Evolutionary conservation across 2,329 filamentous ascomycete species (phyloP).

Genomic region (Monosporascus sp.): DNA sequence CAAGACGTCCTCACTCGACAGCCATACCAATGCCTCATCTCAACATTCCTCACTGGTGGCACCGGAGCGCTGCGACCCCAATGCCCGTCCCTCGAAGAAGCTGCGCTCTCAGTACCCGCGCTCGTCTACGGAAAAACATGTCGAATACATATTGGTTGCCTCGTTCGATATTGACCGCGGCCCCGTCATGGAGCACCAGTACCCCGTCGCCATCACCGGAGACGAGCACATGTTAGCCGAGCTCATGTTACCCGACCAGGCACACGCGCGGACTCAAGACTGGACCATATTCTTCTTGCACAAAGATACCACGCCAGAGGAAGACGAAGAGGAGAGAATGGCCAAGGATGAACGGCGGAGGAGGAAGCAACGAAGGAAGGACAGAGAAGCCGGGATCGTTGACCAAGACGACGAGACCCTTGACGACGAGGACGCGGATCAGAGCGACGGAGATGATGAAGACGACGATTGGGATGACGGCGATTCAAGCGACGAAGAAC

Average conservation of each 20-base stretch:
- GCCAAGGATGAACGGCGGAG: slow-evolving; percentile 49
- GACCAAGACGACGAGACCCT: slow-evolving; percentile 38
- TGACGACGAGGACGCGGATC: slow-evolving; percentile 37
- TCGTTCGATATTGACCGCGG: slow-evolving; percentile 96
- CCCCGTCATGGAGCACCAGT: slow-evolving; percentile 98
- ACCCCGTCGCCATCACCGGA: slow-evolving; percentile 87
- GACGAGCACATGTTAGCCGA: slow-evolving; percentile 98
- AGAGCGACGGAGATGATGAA: slow-evolving; percentile 44
- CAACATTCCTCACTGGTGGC: slow-evolving; percentile 56
- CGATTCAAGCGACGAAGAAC: slow-evolving; percentile 54
- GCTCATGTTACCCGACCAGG: slow-evolving; percentile 96
- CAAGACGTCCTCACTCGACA: slow-evolving; percentile 47
- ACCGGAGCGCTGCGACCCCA: slow-evolving; percentile 44
- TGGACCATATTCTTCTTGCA: slow-evolving; percentile 99
- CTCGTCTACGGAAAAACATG: slow-evolving; percentile 79
- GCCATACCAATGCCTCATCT: slow-evolving; percentile 47
- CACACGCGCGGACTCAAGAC: slow-evolving; percentile 89
- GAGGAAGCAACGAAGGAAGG: slow-evolving; percentile 46
- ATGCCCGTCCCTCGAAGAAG: slow-evolving; percentile 47
- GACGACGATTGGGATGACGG: slow-evolving; percentile 36
- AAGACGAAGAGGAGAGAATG: slow-evolving; percentile 67
- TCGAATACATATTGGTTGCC: slow-evolving; percentile 96
- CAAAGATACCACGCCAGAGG: slow-evolving; percentile 81
- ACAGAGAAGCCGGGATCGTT: slow-evolving; percentile 43
- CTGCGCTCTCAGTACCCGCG: slow-evolving; percentile 71